Conservation (phyloP, 1,284 basidiomycete species). For the Thecaphora frezii region DNA sequence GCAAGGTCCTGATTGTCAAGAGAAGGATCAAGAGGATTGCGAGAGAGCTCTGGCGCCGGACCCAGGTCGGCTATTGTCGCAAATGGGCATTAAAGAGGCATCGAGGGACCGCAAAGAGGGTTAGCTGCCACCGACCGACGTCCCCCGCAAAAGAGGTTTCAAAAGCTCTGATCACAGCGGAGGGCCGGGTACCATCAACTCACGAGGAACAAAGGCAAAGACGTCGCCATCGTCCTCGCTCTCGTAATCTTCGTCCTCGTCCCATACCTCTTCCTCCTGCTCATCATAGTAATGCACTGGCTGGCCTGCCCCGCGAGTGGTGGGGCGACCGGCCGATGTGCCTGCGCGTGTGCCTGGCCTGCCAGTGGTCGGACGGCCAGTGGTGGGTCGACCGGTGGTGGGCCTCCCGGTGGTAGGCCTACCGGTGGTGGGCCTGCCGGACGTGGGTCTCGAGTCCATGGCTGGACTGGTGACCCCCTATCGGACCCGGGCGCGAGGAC, state of each 20-base stretch:
- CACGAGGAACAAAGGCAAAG: slow-evolving; percentile 54
- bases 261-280: slow-evolving; percentile 34
- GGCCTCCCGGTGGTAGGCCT: slow-evolving; percentile 22
- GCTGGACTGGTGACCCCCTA: background rate
- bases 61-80: slow-evolving; percentile 20
- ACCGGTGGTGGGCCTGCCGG: slow-evolving; percentile 12
- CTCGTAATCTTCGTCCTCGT: slow-evolving; percentile 49
- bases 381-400: slow-evolving; percentile 22
- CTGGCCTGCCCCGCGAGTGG: slow-evolving; percentile 19
- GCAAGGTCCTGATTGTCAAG: slow-evolving; percentile 36
- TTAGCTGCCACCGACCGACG: no score
- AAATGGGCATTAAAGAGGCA: background rate
- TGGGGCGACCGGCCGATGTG: slow-evolving; percentile 15
- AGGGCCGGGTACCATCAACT: no score
- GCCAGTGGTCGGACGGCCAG: slow-evolving; percentile 22
- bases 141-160: no score
- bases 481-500: no score
- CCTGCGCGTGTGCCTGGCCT: slow-evolving; percentile 27
- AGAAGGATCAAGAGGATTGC: slow-evolving; percentile 35
- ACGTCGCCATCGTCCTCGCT: slow-evolving; percentile 53
- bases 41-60: slow-evolving; percentile 28
- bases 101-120: no score
- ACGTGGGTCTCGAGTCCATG: background rate
- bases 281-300: slow-evolving; percentile 9
- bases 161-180: no score